A percentile compares a stretch with the other conserved stretches of the same genome.
Conservation (phyloP, 129 eudicot species). For the Ambrosia artemisiifolia region DNA sequence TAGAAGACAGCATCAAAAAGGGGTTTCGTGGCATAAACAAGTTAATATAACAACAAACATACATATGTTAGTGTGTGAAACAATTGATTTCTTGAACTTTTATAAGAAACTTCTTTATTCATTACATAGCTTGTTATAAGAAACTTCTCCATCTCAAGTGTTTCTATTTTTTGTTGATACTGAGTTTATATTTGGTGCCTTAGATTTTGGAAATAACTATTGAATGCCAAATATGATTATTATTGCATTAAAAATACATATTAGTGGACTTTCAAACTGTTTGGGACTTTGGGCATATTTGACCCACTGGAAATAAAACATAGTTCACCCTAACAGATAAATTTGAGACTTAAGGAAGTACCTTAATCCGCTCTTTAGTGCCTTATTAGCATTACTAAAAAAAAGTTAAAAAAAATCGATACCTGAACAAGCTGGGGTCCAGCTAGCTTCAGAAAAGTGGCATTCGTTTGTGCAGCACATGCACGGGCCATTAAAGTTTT, state of each 20-base stretch:
- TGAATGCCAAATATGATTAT: too few species aligned
- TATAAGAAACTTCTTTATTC: neutral
- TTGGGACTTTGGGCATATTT: neutral
- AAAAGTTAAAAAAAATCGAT: neutral
- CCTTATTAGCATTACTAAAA: neutral
- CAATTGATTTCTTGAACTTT: neutral
- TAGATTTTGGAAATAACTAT: too few species aligned
- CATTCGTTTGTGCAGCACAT: constrained; percentile 98
- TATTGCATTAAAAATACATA: too few species aligned
- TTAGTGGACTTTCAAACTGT: neutral
- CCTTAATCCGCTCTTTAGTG: constrained; percentile 57
- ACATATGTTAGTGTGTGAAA: neutral
- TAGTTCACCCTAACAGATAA: neutral
- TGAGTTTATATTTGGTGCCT: too few species aligned
- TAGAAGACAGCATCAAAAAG: too few species aligned
- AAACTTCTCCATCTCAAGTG: too few species aligned
- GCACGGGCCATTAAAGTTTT: constrained; percentile 99
- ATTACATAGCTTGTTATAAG: too few species aligned
- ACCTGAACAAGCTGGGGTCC: constrained; percentile 99
- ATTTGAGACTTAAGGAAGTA: constrained; percentile 16
- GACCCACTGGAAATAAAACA: neutral
- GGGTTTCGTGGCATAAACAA: too few species aligned
- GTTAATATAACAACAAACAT: neutral
- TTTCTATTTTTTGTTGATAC: too few species aligned
- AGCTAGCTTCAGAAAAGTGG: constrained; percentile 91